Percentiles rank a stretch among this genome's conserved stretches.
Conservation (phyloP, 371 early-diverging fungal species). For the Funneliformis caledonium region DNA sequence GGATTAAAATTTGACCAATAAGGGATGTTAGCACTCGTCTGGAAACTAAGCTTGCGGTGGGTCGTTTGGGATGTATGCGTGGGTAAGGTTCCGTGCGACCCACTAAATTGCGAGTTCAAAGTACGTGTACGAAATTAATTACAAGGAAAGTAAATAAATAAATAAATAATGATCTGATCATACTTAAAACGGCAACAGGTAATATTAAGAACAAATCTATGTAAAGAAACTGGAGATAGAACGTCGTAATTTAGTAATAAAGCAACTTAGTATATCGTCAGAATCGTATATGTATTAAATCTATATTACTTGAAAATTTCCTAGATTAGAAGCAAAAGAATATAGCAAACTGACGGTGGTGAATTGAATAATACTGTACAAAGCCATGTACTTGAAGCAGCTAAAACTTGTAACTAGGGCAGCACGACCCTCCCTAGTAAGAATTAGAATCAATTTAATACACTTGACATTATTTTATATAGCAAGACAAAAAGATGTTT, state of each 20-base stretch:
- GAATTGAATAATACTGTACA: conserved; percentile 89
- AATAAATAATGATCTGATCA: conserved; percentile 70
- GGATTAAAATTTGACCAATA: conserved; percentile 86
- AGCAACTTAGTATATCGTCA: neutral
- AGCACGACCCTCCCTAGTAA: conserved; percentile 91
- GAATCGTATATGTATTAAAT: neutral
- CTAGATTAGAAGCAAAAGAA: conserved; percentile 83
- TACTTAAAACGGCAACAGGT: conserved; percentile 78
- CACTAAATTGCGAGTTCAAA: conserved; percentile 51
- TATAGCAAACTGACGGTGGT: conserved; percentile 90
- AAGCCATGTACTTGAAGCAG: conserved; percentile 98
- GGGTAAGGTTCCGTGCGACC: conserved; percentile 86
- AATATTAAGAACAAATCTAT: conserved; percentile 91
- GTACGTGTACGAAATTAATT: conserved; percentile 40
- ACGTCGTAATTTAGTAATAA: neutral
- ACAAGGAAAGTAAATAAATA: conserved; percentile 92
- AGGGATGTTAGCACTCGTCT: conserved; percentile 89
- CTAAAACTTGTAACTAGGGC: conserved; percentile 97
- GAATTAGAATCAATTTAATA: neutral
- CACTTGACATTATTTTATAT: neutral
- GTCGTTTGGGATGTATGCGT: conserved; percentile 74
- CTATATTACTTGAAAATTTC: conserved; percentile 75
- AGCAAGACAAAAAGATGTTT: neutral
- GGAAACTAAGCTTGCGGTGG: conserved; percentile 92
- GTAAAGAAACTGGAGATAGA: conserved; percentile 70